A percentile compares a stretch with the other conserved stretches of the same genome.
Evolutionary conservation across 2,329 filamentous ascomycete species (phyloP).

Genomic region (Trichoderma sp.): DNA sequence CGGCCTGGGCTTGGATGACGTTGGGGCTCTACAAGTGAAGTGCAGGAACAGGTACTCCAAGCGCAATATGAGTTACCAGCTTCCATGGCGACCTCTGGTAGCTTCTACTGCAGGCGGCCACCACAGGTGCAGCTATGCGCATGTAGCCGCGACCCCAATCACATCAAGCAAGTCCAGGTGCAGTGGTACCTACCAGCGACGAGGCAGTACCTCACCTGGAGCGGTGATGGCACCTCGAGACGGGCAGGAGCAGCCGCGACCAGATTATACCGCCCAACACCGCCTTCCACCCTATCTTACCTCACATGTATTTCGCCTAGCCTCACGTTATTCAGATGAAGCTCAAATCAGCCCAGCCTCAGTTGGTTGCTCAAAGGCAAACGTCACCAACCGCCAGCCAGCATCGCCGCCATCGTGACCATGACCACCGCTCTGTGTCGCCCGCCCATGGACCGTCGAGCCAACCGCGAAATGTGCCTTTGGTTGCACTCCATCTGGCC

Average conservation of each 20-base stretch:
- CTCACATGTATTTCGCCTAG: too few relatives aligned
- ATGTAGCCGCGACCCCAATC: background rate
- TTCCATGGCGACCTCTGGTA: background rate
- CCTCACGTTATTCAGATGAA: background rate
- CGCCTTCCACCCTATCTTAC: background rate
- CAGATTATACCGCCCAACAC: constrained; percentile 7
- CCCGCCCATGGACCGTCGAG: background rate
- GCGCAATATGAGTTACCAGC: background rate
- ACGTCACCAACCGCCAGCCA: background rate
- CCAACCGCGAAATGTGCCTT: background rate
- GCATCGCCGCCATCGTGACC: background rate
- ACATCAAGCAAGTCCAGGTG: background rate
- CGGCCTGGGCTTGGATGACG: too few relatives aligned
- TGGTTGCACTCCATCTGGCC: background rate
- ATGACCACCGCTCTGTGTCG: too few relatives aligned
- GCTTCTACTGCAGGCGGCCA: too few relatives aligned
- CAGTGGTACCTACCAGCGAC: background rate
- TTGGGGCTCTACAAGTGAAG: too few relatives aligned
- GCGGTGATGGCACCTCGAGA: background rate
- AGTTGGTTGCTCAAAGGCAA: background rate
- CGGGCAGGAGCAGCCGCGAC: constrained; percentile 1
- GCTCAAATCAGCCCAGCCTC: background rate
- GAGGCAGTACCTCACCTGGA: background rate
- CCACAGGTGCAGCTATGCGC: too few relatives aligned
- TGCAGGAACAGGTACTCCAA: background rate